Percentiles rank a stretch among this genome's conserved stretches.
Conservation (phyloP, 139 green algal species). For the Trebouxia sp. region DNA sequence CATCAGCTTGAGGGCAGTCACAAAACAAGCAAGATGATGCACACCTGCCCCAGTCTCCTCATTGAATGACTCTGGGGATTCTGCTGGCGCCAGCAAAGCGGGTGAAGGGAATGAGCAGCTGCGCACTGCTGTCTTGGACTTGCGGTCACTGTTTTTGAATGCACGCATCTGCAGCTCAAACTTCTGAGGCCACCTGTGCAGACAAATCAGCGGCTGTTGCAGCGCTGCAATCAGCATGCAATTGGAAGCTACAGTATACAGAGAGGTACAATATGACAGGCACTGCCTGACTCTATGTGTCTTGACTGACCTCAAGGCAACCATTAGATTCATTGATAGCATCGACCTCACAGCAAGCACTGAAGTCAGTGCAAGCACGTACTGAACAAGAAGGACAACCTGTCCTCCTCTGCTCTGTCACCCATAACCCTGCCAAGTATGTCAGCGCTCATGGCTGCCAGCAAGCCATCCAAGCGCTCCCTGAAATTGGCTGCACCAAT, state of each 20-base stretch:
- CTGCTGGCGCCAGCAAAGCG: neutral
- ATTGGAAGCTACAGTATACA: neutral
- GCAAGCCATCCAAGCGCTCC: slow-evolving; percentile 37
- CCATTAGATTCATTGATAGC: too few species aligned
- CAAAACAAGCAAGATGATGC: too few species aligned
- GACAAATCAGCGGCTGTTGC: neutral
- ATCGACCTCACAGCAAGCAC: too few species aligned
- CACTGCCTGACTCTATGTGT: too few species aligned
- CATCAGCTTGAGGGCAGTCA: too few species aligned
- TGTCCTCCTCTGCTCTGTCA: slow-evolving; percentile 7
- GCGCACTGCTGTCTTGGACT: slow-evolving; percentile 20
- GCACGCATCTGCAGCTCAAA: slow-evolving; percentile 40
- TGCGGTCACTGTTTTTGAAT: slow-evolving; percentile 26
- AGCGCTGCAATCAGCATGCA: neutral
- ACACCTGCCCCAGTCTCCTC: neutral
- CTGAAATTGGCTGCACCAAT: slow-evolving; percentile 36
- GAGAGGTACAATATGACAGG: neutral
- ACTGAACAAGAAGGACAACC: neutral
- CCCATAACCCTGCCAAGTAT: slow-evolving; percentile 50
- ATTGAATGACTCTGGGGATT: neutral
- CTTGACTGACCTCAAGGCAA: too few species aligned
- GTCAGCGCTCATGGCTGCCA: slow-evolving; percentile 51
- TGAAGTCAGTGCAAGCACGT: too few species aligned
- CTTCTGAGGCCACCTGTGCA: slow-evolving; percentile 27
- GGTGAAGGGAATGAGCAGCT: slow-evolving; percentile 30